Base-by-base conservation (phyloP, 805 yeast genomes). In the Teunomyces pallodes region DNA sequence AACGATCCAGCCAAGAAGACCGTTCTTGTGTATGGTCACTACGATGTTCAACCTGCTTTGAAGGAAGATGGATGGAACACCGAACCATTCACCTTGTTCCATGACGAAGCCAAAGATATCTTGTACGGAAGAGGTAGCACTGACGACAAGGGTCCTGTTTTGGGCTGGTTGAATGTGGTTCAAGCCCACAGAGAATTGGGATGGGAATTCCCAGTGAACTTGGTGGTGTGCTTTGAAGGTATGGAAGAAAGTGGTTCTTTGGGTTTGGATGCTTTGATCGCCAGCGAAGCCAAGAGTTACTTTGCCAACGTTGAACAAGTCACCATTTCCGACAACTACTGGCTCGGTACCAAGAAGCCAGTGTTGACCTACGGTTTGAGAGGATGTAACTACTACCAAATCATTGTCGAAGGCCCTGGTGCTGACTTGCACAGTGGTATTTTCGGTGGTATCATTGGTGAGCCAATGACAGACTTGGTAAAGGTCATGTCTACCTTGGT, bases 161-260 rank as follows among this genome's bases (percentile, higher is more conserved):
- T 91, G 58, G 97, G 96, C 46, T 94, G 99, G 99, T 79, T 94
- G 65, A 92, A 94, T 66, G 86, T 84, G 36, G 77, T 94, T 38
- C 87, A 91, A 72, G 97, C 99, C 12, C 97, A 94, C 72, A 83
- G 79, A 48, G 87, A 83, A 57, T 79, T 89, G 48, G 90, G 89
- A 16, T 62, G 88, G 61, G 97, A 91, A 54, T 77, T 94, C 49
- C 99, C 99, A 14, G 97, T 94, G 53, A 94, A 94, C 73, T 71
- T 94, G 59, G 80, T 90, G 43, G 86, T 87, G 65, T 90, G 97
- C 70, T 94, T 94, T 61, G 99, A 94, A 73, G 98, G 99, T 52
- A 94, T 94, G 99, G 99, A 94, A 73, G 99, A 94, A 73, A 84
- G 91, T 54, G 99, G 99, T 20, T 90, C 97, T 30, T 70, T 89